Percentiles rank a stretch among this genome's conserved stretches.
Evolutionary conservation across 148 eudicot species (phyloP).

Genomic region (Nepenthes gracilis): DNA sequence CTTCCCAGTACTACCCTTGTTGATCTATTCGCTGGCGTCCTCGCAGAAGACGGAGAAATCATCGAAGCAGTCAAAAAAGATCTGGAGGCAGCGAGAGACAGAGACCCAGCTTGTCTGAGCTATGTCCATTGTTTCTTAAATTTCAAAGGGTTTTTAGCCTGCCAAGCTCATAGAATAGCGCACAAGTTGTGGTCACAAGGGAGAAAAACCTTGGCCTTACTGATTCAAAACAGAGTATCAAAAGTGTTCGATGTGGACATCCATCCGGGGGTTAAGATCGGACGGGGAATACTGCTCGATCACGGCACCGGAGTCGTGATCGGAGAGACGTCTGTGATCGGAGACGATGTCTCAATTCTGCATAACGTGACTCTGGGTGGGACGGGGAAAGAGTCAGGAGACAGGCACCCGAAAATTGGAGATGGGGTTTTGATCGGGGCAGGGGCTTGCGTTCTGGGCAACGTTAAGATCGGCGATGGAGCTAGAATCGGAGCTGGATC

Average conservation of each 20-base stretch:
- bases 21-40: constrained; percentile 10
- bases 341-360: too few species aligned
- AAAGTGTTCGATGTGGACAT: constrained; percentile 46
- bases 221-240: constrained; percentile 34
- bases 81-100: constrained; percentile 26
- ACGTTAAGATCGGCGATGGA: constrained; percentile 17
- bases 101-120: constrained; percentile 43
- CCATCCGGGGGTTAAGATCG: constrained; percentile 36
- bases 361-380: too few species aligned
- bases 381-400: constrained; percentile 37
- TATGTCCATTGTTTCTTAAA: constrained; percentile 39
- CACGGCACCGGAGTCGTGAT: constrained; percentile 49
- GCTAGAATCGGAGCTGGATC: constrained; percentile 34
- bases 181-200: constrained; percentile 26
- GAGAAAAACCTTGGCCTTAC: constrained; percentile 14
- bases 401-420: constrained; percentile 42
- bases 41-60: constrained; percentile 13
- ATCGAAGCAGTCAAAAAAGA: constrained; percentile 21
- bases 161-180: constrained; percentile 38
- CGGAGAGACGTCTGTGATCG: too few species aligned
- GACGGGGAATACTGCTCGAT: constrained; percentile 34
- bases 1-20: constrained; percentile 13
- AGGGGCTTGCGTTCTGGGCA: constrained; percentile 25
- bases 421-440: constrained; percentile 50
- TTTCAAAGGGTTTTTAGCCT: constrained; percentile 42